Base-by-base conservation (phyloP, 306 rosid species). In the Prunus campanulata region DNA sequence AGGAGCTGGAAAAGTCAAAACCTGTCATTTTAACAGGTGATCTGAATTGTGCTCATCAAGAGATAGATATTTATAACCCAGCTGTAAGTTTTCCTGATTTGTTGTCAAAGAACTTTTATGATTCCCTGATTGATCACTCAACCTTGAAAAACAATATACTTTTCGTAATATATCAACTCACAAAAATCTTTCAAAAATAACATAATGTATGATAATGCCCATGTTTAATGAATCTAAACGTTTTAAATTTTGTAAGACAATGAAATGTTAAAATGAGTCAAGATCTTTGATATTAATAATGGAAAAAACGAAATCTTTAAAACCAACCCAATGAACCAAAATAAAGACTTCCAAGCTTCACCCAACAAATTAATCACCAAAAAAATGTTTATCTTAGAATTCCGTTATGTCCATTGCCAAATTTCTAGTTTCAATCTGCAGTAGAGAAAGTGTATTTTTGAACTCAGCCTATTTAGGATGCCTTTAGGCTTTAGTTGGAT, bases 1-100 rank as follows among this genome's bases (percentile, higher is more conserved):
- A 91, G 98, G 98, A 94, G 83, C 90, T 94, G 79, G 98, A 94
- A 80, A 94, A 89, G 82, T 87, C 88, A 51, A 94, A 94, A 81
- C 97, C 98, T 15, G 95, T 94, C 49, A 80, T 94, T 84, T 89
- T 94, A 85, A 89, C 98, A 2, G 98, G 98, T 81, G 98, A 94
- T 85, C 86, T 94, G 75, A 94, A 94, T 69, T 94, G 98, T 79
- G 98, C 98, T 67, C 96, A 94, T 80, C 88, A 94, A 85, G 98
- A 94, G 91, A 94, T 92, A 78, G 98, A 91, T 85, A 90, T 94
- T 81, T 83, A 76, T 82, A 86, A 94, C 77, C 98, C 97, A 57
- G 92, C 97, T 66, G 98, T 90, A 86, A 89, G 98, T 77, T 64
- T 60, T 83, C 69, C 49, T 22, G 48, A 4, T 49, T 42, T 73